phyloP scores from a whole-genome alignment of 352 stramenopile species.

The Peronospora tabacina region DNA sequence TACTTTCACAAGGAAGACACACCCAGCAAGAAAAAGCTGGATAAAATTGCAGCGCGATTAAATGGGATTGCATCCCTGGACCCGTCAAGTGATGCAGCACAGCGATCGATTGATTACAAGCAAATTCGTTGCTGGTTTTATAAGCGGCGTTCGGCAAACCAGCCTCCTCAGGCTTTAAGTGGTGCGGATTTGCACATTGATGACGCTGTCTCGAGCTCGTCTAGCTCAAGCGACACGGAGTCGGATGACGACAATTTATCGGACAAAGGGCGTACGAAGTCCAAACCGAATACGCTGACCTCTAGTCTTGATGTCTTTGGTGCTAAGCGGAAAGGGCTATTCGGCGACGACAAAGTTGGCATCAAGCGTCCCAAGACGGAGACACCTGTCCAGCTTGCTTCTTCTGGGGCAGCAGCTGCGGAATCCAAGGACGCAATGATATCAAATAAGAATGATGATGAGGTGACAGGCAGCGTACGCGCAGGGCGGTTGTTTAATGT shows the following conservation, averaged over 20 bases:
- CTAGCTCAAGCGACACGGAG: conserved; percentile 57
- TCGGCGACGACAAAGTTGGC: conserved; percentile 19
- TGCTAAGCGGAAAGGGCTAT: conserved; percentile 25
- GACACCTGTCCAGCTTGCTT: neutral
- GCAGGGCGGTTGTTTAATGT: conserved; percentile 76
- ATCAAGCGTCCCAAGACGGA: conserved; percentile 36
- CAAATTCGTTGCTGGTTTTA: conserved; percentile 86
- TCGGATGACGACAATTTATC: conserved; percentile 51
- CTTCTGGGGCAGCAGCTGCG: neutral
- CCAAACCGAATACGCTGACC: conserved; percentile 22
- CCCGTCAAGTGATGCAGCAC: conserved; percentile 42
- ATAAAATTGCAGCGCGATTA: conserved; percentile 65
- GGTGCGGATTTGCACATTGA: conserved; percentile 46
- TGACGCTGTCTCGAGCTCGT: conserved; percentile 32
- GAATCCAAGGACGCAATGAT: conserved; percentile 9
- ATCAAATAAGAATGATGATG: conserved; percentile 19
- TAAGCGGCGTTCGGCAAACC: conserved; percentile 72
- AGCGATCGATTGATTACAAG: conserved; percentile 78
- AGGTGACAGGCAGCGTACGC: conserved; percentile 26
- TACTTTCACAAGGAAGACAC: conserved; percentile 81
- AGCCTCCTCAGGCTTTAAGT: conserved; percentile 61
- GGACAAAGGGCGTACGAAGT: conserved; percentile 23
- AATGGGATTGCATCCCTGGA: conserved; percentile 60
- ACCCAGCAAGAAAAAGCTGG: conserved; percentile 68
- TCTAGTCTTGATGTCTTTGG: conserved; percentile 9